Evolutionary conservation across 192 early-diverging fungal genomes (phyloP).

Genomic region (Entomortierella lignicola): DNA sequence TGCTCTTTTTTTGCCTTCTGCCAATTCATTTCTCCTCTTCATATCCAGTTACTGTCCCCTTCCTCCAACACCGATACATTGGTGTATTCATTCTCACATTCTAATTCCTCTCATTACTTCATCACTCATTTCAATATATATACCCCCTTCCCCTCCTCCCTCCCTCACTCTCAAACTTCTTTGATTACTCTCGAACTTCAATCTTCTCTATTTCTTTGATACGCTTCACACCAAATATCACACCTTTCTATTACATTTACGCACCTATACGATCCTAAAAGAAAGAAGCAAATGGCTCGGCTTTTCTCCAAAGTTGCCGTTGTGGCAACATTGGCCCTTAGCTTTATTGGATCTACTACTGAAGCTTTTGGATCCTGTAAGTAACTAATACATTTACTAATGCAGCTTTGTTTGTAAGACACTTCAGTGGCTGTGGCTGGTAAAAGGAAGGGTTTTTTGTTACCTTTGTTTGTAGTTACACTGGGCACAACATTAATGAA

Average conservation of each 20-base stretch:
- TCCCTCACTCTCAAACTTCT: neutral
- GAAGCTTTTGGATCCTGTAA: constrained; percentile 36
- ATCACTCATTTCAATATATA: neutral
- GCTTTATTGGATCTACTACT: constrained; percentile 13
- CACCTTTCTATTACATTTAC: neutral
- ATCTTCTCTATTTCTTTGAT: neutral
- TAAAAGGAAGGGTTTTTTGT: no score
- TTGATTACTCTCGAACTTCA: neutral
- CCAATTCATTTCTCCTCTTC: neutral
- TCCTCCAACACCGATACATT: neutral
- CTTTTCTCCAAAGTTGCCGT: constrained; percentile 22
- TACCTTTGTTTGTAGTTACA: neutral
- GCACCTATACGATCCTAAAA: neutral
- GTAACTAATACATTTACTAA: neutral
- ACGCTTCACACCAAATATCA: neutral
- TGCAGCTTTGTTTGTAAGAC: neutral
- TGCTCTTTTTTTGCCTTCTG: neutral
- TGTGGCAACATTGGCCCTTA: constrained; percentile 26
- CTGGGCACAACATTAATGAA: no score
- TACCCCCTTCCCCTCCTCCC: neutral
- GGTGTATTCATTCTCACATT: neutral
- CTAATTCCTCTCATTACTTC: neutral
- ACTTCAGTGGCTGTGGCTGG: no score
- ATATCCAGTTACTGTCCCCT: neutral
- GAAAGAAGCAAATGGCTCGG: constrained; percentile 20